Base-by-base conservation (phyloP, 495 filamentous ascomycete species). In the Barbatosphaeria neglecta region DNA sequence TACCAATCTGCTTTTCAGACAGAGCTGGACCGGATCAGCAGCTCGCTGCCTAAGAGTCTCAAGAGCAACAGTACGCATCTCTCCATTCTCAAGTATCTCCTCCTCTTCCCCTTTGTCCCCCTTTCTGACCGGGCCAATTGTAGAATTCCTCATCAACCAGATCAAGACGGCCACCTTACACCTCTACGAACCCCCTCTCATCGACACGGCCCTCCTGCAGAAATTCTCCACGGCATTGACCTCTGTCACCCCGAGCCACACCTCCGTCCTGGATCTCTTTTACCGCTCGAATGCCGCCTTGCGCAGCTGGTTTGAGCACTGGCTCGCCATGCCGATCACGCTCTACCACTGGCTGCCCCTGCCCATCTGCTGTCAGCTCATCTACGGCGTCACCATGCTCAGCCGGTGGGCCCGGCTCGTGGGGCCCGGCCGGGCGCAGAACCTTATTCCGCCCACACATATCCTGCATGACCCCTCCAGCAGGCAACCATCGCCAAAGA, bases 311-410 rank as follows among this genome's bases (percentile, higher is more conserved):
- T 61, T 65, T 56, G 59, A 65, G 20, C 48, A 44, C 52, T 67
- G 62, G 62, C 49, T 65, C 33, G 50, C 60, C 15, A 56, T 67
- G 17, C 61, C 64, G 1, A 55, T 63, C 18, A 47, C 56, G 20
- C 54, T 56, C 46, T 68, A 66, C 50, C 63, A 62, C 49, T 54
- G 58, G 46, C 51, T 66, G 28, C 63, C 63, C 13, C 58, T 61
- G 51, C 57, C 61, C 7, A 49, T 55, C 25, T 57, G 52, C 20
- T 53, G 52, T 6, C 62, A 64, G 41, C 56, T 68, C 35, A 54
- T 68, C 22, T 58, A 62, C 47, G 53, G 56, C 43, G 52, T 59
- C 27, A 61, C 55, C 37, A 65, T 64, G 61, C 58, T 68, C 25
- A 51, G 56, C 24, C 61, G 62, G 19, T 65, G 64, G 62, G 60